Base-by-base conservation (phyloP, 257 asterid species). In the Leptodermis oblonga region DNA sequence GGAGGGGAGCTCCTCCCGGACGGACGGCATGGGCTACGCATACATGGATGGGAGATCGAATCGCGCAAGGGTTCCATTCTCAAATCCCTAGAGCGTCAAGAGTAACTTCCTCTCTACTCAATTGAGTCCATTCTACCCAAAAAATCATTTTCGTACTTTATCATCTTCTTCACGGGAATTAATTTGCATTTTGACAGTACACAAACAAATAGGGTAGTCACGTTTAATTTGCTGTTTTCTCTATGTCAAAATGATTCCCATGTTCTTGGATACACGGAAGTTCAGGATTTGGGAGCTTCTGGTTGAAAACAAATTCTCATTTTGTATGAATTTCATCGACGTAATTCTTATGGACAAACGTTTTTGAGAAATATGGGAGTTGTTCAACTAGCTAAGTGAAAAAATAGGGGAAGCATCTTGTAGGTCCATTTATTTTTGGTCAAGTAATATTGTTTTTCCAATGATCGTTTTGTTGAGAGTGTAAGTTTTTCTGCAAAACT, bases 51-150 rank as follows among this genome's bases (percentile, higher is more conserved):
- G 97, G 97, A 91, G 82, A 89, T 94, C 74, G 97, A 94, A 78
- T 80, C 99, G 65, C 77, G 72, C 82, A 88, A 86, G 83, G 87
- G 88, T 67, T 78, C 96, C 56, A 88, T 88, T 78, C 99, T 94
- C 81, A 91, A 71, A 73, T 91, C 93, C 60, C 85, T 90, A 45
- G 82, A 81, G 65, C 85, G 84, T 25, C 85, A 87, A 79, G 79
- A 82, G 97, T 93, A 82, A 46, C 41, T 66, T 11, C 22, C 46
- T 20, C 45, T 26, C 7, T 22, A 6, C 62, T 22, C 34, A 3
- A 10, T 67, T 46, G n/a, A 26, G n/a, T 23, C 22, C 17, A 17
- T 60, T 72, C 68, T 23, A 22, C 43, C 30, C 20, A 39, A 12
- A 8, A 33, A 33, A 34, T 33, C 17, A 39, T 23, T 33, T 5